These are phyloP conservation scores for Alectoria sarmentosa DNA, from an alignment of 495 filamentous ascomycete species.

Conservation along the genomic window DNA sequence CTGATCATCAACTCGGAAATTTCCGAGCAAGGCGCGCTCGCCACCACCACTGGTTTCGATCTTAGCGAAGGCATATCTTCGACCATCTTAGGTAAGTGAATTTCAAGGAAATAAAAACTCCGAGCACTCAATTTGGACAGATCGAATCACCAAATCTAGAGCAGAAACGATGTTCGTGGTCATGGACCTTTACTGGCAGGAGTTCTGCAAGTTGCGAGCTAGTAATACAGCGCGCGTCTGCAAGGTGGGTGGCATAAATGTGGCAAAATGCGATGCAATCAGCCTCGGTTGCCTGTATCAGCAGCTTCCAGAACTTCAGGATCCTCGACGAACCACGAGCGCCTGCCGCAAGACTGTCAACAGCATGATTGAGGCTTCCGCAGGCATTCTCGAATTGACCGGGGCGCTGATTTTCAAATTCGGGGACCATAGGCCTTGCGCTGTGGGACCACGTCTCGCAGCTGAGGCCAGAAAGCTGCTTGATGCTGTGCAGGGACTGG, in stretches of 20 bases:
- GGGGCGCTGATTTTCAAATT: not conserved
- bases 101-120: not conserved
- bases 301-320: slow-evolving; percentile 4
- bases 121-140: not conserved
- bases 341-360: slow-evolving; percentile 1
- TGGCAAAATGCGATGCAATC: not conserved
- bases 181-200: slow-evolving; percentile 2
- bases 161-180: slow-evolving; percentile 3
- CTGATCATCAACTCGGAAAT: slow-evolving; percentile 4
- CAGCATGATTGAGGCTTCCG: not conserved
- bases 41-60: not conserved
- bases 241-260: not conserved
- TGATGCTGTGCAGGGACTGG: slow-evolving; percentile 5
- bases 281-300: slow-evolving; percentile 7
- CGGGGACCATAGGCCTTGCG: slow-evolving; percentile 2
- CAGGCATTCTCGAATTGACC: not conserved
- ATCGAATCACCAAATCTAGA: not conserved
- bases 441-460: slow-evolving; percentile 6
- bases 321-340: not conserved
- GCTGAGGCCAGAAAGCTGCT: not conserved
- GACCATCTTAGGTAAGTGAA: not conserved
- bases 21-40: not conserved
- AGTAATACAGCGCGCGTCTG: not conserved
- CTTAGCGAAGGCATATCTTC: slow-evolving; percentile 5
- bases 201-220: not conserved